Conservation (phyloP, 225 moss, liverwort and hornwort species). For the Straminergon stramineum region DNA sequence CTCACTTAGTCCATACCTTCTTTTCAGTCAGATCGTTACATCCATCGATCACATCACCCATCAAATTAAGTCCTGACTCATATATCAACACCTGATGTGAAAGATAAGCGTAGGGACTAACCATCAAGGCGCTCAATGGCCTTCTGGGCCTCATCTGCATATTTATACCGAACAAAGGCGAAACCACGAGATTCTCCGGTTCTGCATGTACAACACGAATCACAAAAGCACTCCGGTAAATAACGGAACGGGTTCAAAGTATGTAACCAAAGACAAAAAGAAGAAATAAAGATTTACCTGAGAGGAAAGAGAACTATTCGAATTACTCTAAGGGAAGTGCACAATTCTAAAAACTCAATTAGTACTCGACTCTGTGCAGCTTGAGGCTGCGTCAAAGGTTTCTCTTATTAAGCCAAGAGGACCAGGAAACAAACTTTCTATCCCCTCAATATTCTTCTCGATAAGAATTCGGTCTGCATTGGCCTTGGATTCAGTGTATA, state of each 20-base stretch:
- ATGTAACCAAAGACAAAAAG: background rate
- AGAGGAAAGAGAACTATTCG: background rate
- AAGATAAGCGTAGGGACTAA: background rate
- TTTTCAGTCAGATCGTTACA: background rate
- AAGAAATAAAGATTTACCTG: background rate
- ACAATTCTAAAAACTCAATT: background rate
- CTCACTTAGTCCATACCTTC: background rate
- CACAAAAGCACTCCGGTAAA: background rate
- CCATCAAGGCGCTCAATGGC: conserved; percentile 98
- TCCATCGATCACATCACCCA: background rate
- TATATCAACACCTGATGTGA: background rate
- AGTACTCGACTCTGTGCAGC: background rate
- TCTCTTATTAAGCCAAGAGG: background rate
- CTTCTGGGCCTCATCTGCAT: conserved; percentile 97
- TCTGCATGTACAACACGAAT: conserved; percentile 21
- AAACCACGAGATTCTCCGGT: conserved; percentile 98
- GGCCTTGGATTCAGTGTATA: background rate
- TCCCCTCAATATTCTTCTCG: background rate
- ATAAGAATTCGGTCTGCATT: background rate
- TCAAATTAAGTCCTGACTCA: background rate
- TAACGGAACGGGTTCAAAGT: background rate
- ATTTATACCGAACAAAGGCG: conserved; percentile 96
- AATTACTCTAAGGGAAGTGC: background rate
- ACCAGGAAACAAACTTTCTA: background rate
- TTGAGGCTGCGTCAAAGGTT: background rate